phyloP scores from a whole-genome alignment of 2,329 filamentous ascomycete species.

The Fusarium heterosporum region DNA sequence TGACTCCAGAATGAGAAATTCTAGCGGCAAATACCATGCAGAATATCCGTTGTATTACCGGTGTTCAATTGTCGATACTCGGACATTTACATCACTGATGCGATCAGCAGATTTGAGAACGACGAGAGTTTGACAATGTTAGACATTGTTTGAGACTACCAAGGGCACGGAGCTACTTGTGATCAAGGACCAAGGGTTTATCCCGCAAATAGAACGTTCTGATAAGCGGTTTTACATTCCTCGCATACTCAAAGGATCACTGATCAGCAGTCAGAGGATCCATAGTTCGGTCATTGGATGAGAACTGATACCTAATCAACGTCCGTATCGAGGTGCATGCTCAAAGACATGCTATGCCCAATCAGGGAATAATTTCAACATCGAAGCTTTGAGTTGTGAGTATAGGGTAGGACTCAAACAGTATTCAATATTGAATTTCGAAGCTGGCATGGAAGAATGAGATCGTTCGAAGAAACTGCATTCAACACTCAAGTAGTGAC shows the following conservation, averaged over 20 bases:
- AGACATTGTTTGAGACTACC: neutral
- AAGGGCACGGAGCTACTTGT: neutral
- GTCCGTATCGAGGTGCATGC: fast-evolving
- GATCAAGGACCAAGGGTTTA: neutral
- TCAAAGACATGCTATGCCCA: fast-evolving
- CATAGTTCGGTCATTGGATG: neutral
- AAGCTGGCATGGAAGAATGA: too few relatives aligned
- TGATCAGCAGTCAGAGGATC: neutral
- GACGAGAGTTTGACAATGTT: neutral
- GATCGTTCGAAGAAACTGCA: too few relatives aligned
- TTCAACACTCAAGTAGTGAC: too few relatives aligned
- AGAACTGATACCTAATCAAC: neutral
- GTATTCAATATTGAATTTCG: too few relatives aligned
- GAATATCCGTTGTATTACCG: too few relatives aligned
- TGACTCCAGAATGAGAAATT: neutral
- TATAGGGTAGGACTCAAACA: conserved; percentile 1
- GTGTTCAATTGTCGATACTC: too few relatives aligned
- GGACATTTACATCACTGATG: too few relatives aligned
- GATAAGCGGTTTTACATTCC: neutral
- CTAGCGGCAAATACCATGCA: neutral
- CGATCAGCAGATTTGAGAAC: neutral
- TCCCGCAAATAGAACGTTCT: neutral
- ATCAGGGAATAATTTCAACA: neutral
- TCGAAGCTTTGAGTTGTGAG: neutral
- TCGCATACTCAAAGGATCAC: neutral